These are phyloP conservation scores for Diaporthe capsici DNA, from an alignment of 2,329 filamentous ascomycete genomes.

Conservation along the genomic window DNA sequence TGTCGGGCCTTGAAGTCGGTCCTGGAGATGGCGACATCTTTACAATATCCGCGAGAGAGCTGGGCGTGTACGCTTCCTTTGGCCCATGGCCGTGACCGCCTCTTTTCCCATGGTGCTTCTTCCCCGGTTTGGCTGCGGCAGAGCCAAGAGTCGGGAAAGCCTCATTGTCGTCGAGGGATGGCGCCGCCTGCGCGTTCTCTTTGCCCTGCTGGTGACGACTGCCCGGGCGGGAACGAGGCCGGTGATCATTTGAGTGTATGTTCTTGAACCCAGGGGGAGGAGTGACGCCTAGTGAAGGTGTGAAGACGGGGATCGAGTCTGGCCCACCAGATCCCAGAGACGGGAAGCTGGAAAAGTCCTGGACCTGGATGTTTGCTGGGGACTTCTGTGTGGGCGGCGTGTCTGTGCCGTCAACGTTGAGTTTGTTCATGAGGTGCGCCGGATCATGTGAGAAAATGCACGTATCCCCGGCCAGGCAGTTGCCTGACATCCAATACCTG, in stretches of 20 bases:
- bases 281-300: slow-evolving; percentile 68
- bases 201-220: slow-evolving; percentile 81
- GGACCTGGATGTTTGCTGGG: slow-evolving; percentile 81
- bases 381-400: slow-evolving; percentile 74
- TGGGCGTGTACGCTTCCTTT: slow-evolving; percentile 78
- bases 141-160: slow-evolving; percentile 93
- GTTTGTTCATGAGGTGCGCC: slow-evolving; percentile 84
- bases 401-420: slow-evolving; percentile 78
- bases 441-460: slow-evolving; percentile 99
- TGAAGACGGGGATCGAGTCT: slow-evolving; percentile 70
- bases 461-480: slow-evolving; percentile 91
- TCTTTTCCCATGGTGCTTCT: slow-evolving; percentile 94
- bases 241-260: slow-evolving; percentile 73
- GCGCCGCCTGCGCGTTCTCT: slow-evolving; percentile 75
- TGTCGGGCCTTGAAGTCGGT: slow-evolving; percentile 70
- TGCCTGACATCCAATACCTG: slow-evolving; percentile 96
- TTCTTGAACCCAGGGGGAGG: slow-evolving; percentile 80
- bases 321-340: slow-evolving; percentile 74
- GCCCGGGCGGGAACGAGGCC: slow-evolving; percentile 84
- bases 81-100: slow-evolving; percentile 82
- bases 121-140: slow-evolving; percentile 79
- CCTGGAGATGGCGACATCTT: slow-evolving; percentile 93
- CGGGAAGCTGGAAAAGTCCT: slow-evolving; percentile 89
- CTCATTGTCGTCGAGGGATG: slow-evolving; percentile 92
- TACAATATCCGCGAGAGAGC: slow-evolving; percentile 92